Percentiles rank a stretch among this genome's conserved stretches.
These are phyloP conservation scores for Colletotrichum sp. DNA, from an alignment of 2,329 filamentous ascomycete genomes.

Conservation along the genomic window DNA sequence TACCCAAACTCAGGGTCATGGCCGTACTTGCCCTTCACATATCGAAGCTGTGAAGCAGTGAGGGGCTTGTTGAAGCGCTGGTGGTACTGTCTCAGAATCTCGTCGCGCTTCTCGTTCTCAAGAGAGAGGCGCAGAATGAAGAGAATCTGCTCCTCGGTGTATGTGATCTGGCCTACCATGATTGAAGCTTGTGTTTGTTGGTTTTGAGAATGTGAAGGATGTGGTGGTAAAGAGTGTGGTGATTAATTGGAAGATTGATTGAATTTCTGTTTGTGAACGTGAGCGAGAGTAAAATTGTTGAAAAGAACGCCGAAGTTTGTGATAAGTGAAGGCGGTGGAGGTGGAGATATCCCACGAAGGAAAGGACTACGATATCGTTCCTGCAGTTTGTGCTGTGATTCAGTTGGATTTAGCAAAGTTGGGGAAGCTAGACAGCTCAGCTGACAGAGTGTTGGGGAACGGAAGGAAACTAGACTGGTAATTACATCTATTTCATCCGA, in stretches of 20 bases:
- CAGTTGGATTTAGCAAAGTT: neutral
- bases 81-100: slow-evolving; percentile 32
- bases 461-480: neutral
- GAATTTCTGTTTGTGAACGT: neutral
- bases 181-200: neutral
- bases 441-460: neutral
- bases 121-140: slow-evolving; percentile 37
- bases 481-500: neutral
- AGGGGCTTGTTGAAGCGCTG: slow-evolving; percentile 32
- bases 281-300: neutral
- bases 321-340: neutral
- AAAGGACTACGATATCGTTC: neutral
- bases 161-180: slow-evolving; percentile 41
- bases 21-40: slow-evolving; percentile 46
- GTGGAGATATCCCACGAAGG: neutral
- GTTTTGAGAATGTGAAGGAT: neutral
- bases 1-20: slow-evolving; percentile 43
- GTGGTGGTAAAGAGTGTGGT: neutral
- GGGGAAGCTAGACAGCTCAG: neutral
- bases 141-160: slow-evolving; percentile 37
- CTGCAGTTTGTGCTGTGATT: neutral
- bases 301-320: neutral
- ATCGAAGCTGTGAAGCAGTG: slow-evolving; percentile 37
- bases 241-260: neutral
- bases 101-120: slow-evolving; percentile 25